These are phyloP conservation scores for Protea cynaroides DNA, from an alignment of 164 flowering plant genomes.

Conservation along the genomic window DNA sequence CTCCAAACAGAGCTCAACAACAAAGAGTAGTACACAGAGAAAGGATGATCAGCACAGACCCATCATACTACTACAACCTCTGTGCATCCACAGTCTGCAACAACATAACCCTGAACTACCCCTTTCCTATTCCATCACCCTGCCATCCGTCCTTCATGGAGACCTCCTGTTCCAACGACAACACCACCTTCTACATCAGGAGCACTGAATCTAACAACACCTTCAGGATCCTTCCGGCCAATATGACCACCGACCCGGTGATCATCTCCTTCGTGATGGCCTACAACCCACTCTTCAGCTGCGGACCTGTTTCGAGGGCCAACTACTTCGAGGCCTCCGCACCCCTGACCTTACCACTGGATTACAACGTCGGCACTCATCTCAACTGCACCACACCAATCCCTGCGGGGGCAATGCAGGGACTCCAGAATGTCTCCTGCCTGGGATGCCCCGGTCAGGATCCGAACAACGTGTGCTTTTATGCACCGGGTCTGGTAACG, in stretches of 20 bases:
- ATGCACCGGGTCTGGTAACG: not conserved
- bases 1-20: too few relatives aligned
- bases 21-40: too few relatives aligned
- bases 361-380: not conserved
- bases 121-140: not conserved
- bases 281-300: not conserved
- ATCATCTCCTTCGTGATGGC: not conserved
- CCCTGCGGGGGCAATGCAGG: not conserved
- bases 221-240: not conserved
- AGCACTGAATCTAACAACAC: too few relatives aligned
- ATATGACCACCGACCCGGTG: not conserved
- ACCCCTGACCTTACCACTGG: not conserved
- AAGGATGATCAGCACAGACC: not conserved
- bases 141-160: not conserved
- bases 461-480: not conserved
- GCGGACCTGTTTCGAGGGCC: not conserved
- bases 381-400: not conserved
- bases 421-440: not conserved
- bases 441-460: not conserved
- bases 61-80: conserved; percentile 1
- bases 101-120: not conserved
- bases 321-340: not conserved
- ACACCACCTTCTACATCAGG: not conserved
- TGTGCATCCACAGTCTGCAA: not conserved
- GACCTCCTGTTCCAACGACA: not conserved